Evolutionary conservation across 768 basidiomycete species (phyloP).

Genomic region (Astraeus odoratus): DNA sequence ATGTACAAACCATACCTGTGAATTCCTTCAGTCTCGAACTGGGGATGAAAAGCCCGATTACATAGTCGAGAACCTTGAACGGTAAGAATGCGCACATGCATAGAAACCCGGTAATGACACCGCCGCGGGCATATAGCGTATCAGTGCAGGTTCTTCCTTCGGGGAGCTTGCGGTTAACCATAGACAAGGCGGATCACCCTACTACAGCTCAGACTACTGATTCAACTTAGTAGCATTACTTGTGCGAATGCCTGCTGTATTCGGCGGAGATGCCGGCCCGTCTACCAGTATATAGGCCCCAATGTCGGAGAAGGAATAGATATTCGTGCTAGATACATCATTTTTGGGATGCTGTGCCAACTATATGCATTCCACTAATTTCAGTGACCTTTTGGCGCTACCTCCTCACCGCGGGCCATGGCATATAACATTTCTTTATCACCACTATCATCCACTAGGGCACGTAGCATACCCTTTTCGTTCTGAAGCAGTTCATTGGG

Average conservation of each 20-base stretch:
- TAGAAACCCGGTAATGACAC: not conserved
- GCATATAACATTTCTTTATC: slow-evolving; percentile 44
- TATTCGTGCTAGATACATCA: too few relatives aligned
- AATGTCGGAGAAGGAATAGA: too few relatives aligned
- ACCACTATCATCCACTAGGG: slow-evolving; percentile 51
- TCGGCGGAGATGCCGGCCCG: too few relatives aligned
- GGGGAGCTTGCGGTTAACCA: not conserved
- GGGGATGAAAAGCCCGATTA: slow-evolving; percentile 40
- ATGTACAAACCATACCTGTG: slow-evolving; percentile 68
- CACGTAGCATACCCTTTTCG: slow-evolving; percentile 42
- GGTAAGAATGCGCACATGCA: slow-evolving; percentile 33
- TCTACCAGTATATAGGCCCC: too few relatives aligned
- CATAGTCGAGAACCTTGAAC: slow-evolving; percentile 61
- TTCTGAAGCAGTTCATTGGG: slow-evolving; percentile 46
- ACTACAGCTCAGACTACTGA: too few relatives aligned
- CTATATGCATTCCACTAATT: too few relatives aligned
- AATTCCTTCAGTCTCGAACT: slow-evolving; percentile 43
- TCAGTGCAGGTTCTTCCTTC: not conserved
- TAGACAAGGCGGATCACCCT: not conserved
- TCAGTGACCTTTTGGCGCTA: not conserved
- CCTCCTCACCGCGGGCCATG: slow-evolving; percentile 19
- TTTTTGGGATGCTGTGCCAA: too few relatives aligned
- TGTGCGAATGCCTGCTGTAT: too few relatives aligned
- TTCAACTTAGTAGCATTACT: too few relatives aligned
- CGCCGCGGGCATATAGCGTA: not conserved